Evolutionary conservation across 2,329 filamentous ascomycete genomes (phyloP).

Genomic region (Stemphylium lycopersici): DNA sequence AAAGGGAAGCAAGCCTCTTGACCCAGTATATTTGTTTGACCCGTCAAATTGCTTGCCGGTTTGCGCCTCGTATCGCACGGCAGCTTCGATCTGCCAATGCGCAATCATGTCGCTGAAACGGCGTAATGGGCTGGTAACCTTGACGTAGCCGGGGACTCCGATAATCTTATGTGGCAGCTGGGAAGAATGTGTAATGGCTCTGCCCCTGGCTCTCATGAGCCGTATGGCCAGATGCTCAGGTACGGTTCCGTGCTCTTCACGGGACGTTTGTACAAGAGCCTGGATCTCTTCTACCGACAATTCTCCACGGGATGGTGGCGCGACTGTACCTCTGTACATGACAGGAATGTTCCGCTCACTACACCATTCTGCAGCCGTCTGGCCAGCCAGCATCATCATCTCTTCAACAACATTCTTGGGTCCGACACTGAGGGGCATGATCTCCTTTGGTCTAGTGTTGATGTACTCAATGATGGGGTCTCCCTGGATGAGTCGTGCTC

Average conservation of each 20-base stretch:
- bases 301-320: constrained; percentile 18
- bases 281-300: constrained; percentile 29
- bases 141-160: constrained; percentile 61
- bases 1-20: constrained; percentile 60
- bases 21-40: constrained; percentile 19
- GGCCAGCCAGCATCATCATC: constrained; percentile 63
- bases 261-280: constrained; percentile 46
- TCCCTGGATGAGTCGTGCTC: constrained; percentile 47
- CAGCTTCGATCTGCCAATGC: constrained; percentile 70
- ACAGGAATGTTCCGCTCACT: constrained; percentile 58
- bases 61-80: constrained; percentile 61
- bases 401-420: constrained; percentile 43
- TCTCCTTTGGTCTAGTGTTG: constrained; percentile 6
- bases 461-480: constrained; percentile 53
- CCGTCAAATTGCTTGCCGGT: constrained; percentile 52
- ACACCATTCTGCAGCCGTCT: constrained; percentile 60
- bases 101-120: constrained; percentile 65
- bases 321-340: constrained; percentile 54
- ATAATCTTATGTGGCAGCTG: constrained; percentile 59
- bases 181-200: constrained; percentile 52
- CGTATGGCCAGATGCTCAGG: constrained; percentile 48
- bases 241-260: constrained; percentile 44
- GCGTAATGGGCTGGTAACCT: constrained; percentile 66
- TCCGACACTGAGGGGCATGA: constrained; percentile 21
- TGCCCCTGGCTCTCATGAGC: constrained; percentile 52